Evolutionary conservation across 306 rosid genomes (phyloP), one percentile per base, ranked within the genome.

Genomic region (Bauhinia variegata): DNA sequence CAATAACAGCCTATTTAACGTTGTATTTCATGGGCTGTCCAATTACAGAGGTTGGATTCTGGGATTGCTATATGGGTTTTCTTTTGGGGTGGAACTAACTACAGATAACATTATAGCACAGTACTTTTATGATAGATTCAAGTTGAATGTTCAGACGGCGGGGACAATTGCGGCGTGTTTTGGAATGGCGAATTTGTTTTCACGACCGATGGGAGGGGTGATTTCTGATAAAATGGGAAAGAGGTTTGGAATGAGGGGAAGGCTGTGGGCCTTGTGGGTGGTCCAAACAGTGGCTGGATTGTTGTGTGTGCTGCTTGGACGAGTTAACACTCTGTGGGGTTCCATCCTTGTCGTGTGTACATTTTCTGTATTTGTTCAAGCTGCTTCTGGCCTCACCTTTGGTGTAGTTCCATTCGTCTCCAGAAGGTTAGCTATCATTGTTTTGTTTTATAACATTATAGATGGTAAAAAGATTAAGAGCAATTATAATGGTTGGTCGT

Each of bases 321-420:
- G 82, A 57, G 73, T 77, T 19, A 46, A 63, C 72, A 67, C 84
- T 30, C 64, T 87, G 0, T 79, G 76, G 87, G 74, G 82, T 12
- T 87, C 87, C 8, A 46, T 87, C 5, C 4, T 61, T 11, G 85
- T 81, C 4, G 79, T 86, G 87, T 86, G 88, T 43, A 31, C 31
- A 4, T 83, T 86, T 18, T 83, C 85, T 0, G 17, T 74, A 5
- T 86, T 73, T 51, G 83, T 86, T 55, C 86, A 83, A 65, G 86
- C 88, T 4, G 84, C 88, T 17, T 46, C 78, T 13, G 88, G 86
- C 38, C 84, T 86, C 68, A 78, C 68, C 13, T 86, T 83, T 56
- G 91, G 86, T 0, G 85, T 80, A 6, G 88, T 86, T 39, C 88
- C 88, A 7, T 83, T 86, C 42, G 83, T 86, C 19, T 86, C 91